These are phyloP conservation scores for Penicillium fuscoglaucum DNA, from an alignment of 2,329 filamentous ascomycete species.

Conservation along the genomic window DNA sequence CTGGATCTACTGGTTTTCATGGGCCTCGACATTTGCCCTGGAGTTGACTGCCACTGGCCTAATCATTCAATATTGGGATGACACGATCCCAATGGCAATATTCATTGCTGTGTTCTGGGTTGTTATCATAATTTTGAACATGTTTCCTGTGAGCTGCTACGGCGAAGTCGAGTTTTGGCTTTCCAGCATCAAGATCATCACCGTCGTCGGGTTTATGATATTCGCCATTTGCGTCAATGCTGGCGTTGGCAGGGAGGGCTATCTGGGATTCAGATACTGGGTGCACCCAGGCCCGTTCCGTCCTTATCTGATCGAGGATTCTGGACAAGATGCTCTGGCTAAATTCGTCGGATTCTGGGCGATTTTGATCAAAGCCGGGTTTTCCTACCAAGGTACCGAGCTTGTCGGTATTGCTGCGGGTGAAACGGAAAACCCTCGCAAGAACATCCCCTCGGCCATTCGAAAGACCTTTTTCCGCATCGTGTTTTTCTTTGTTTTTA, in stretches of 20 bases:
- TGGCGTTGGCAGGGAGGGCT: conserved; percentile 6
- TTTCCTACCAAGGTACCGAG: conserved; percentile 62
- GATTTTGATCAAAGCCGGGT: conserved; percentile 48
- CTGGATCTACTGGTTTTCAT: conserved; percentile 66
- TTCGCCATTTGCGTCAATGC: conserved; percentile 59
- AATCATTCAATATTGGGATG: conserved; percentile 12
- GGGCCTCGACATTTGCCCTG: conserved; percentile 39
- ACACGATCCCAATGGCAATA: conserved; percentile 4
- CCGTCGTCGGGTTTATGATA: conserved; percentile 52
- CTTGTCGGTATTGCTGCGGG: conserved; percentile 74
- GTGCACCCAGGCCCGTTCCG: conserved; percentile 48
- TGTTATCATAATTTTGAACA: conserved; percentile 8
- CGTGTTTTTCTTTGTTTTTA: conserved; percentile 55
- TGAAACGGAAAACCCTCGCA: conserved; percentile 70
- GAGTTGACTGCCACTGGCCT: conserved; percentile 9
- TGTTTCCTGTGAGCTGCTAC: conserved; percentile 12
- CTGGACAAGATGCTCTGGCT: conserved; percentile 71
- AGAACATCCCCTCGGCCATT: conserved; percentile 71
- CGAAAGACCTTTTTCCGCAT: conserved; percentile 75
- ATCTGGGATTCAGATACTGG: conserved; percentile 11
- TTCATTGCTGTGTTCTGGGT: conserved; percentile 12
- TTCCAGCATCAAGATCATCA: conserved; percentile 11
- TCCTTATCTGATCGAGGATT: conserved; percentile 72
- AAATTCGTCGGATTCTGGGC: conserved; percentile 63
- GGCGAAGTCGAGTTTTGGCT: conserved; percentile 12